Conservation (phyloP, 805 yeast genomes). For the Scheffersomyces amazonensis region DNA sequence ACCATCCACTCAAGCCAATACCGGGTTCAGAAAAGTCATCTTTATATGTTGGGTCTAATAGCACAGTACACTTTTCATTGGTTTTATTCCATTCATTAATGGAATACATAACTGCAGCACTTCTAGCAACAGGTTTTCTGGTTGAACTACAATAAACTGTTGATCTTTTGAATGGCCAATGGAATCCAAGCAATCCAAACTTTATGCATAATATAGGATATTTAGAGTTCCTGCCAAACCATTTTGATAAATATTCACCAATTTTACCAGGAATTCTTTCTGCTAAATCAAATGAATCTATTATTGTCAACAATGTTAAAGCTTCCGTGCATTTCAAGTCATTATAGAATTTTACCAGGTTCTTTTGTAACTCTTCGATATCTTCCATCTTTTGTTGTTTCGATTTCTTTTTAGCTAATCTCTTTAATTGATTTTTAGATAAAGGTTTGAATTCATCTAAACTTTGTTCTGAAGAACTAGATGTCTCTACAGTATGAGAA, state of each 20-base stretch:
- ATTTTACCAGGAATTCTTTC: conserved; percentile 24
- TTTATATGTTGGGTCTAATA: conserved; percentile 36
- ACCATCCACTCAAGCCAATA: conserved; percentile 38
- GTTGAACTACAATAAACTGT: conserved; percentile 37
- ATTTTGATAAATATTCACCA: conserved; percentile 15
- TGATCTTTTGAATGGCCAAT: conserved; percentile 44
- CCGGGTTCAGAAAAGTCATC: conserved; percentile 29
- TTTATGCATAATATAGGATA: conserved; percentile 31
- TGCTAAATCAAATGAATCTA: conserved; percentile 37
- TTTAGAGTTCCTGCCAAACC: conserved; percentile 27
- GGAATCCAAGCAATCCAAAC: conserved; percentile 40
- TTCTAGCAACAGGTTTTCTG: conserved; percentile 37
- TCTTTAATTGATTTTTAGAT: conserved; percentile 15
- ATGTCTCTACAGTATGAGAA: not conserved
- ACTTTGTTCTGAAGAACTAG: not conserved
- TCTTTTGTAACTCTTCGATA: conserved; percentile 7
- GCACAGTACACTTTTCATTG: conserved; percentile 26
- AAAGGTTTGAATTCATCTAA: conserved; percentile 12
- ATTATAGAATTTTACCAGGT: conserved; percentile 24
- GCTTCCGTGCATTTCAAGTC: conserved; percentile 39
- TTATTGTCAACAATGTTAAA: conserved; percentile 31
- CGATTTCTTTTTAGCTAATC: conserved; percentile 12
- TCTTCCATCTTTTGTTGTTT: conserved; percentile 7
- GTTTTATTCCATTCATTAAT: conserved; percentile 32
- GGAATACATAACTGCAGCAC: conserved; percentile 37